A percentile compares a stretch with the other conserved stretches of the same genome.
Conservation (phyloP, 2,329 filamentous ascomycete species). For the Penicillium verrucosum region DNA sequence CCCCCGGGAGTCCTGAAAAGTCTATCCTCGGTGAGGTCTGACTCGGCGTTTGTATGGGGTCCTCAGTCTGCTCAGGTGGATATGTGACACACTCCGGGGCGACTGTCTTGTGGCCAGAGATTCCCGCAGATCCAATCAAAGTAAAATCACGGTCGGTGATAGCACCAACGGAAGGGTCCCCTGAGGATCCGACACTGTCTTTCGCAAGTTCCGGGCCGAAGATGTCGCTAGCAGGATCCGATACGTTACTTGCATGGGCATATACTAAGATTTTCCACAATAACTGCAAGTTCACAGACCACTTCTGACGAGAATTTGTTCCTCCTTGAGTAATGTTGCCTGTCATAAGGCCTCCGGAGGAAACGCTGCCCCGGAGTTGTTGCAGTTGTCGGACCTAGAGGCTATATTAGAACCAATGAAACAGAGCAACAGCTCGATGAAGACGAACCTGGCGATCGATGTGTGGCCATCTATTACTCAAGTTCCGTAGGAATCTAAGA, state of each 20-base stretch:
- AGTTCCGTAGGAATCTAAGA: constrained; percentile 34
- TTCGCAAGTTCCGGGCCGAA: constrained; percentile 18
- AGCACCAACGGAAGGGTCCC: background rate
- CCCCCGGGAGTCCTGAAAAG: constrained; percentile 1
- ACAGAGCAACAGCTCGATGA: background rate
- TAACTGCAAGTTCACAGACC: constrained; percentile 37
- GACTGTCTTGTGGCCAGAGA: constrained; percentile 41
- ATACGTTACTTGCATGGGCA: constrained; percentile 32
- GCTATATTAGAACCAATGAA: background rate
- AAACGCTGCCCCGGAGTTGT: constrained; percentile 35
- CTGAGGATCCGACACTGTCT: constrained; percentile 9
- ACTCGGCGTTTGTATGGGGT: constrained; percentile 1
- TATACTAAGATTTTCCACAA: constrained; percentile 41
- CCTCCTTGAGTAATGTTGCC: background rate
- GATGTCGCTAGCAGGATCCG: constrained; percentile 15
- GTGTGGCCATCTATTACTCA: constrained; percentile 40
- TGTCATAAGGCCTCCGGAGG: constrained; percentile 15
- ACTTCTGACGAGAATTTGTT: constrained; percentile 14
- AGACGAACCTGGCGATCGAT: constrained; percentile 18
- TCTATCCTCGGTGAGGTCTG: constrained; percentile 10
- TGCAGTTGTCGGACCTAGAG: constrained; percentile 23
- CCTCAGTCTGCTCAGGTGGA: constrained; percentile 31
- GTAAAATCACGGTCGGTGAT: constrained; percentile 33
- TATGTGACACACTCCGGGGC: constrained; percentile 35
- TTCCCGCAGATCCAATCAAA: constrained; percentile 40